Evolutionary conservation across 1,284 basidiomycete genomes (phyloP).

Genomic region (Trichosporon asahii): DNA sequence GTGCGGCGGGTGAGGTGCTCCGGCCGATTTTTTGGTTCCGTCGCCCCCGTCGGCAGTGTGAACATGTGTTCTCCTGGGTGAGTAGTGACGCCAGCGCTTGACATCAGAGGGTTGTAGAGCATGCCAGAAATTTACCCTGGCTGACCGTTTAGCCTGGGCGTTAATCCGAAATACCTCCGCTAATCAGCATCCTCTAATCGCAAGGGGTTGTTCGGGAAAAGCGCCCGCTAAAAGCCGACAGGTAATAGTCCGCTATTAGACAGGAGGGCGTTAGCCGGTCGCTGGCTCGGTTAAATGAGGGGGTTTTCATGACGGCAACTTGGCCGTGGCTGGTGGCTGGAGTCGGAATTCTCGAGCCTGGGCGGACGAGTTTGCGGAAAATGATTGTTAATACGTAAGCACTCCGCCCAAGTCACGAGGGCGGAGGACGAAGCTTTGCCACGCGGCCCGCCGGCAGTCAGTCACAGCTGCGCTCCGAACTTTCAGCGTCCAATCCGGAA

Average conservation of each 20-base stretch:
- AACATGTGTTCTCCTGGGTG: no score
- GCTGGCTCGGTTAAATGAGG: conserved; percentile 1
- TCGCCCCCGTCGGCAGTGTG: background rate
- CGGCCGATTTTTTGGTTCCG: conserved; percentile 13
- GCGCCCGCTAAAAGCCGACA: background rate
- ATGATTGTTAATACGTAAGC: background rate
- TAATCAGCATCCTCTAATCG: background rate
- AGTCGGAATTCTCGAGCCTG: background rate
- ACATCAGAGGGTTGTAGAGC: background rate
- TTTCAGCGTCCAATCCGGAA: background rate
- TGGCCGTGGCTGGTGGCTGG: background rate
- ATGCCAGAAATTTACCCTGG: background rate
- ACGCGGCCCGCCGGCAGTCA: background rate
- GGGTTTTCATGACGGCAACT: background rate
- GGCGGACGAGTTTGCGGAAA: background rate
- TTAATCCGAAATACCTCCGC: conserved; percentile 4
- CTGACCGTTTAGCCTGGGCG: background rate
- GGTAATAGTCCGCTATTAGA: background rate
- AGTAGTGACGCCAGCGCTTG: background rate
- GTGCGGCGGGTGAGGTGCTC: conserved; percentile 1
- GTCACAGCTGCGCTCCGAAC: background rate
- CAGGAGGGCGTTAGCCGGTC: background rate
- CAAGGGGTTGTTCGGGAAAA: background rate
- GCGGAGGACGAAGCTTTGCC: background rate
- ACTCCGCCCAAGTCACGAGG: background rate